These are phyloP conservation scores for Begonia peltatifolia DNA, from an alignment of 306 rosid genomes.

Conservation along the genomic window DNA sequence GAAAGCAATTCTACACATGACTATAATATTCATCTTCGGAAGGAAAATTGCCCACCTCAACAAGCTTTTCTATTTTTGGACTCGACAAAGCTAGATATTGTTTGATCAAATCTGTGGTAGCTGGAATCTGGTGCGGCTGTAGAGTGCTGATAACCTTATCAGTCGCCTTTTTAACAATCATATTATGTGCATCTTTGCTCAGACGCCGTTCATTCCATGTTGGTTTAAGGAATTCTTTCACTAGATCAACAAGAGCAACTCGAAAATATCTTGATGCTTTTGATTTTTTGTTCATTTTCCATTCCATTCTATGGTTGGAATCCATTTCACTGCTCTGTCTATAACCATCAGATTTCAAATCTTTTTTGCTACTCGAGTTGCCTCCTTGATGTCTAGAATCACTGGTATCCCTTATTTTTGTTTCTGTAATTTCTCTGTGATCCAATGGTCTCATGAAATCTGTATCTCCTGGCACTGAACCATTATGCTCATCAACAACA, in stretches of 20 bases:
- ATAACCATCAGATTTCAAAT: slow-evolving; percentile 28
- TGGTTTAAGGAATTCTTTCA: slow-evolving; percentile 81
- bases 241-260: slow-evolving; percentile 61
- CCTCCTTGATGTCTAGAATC: slow-evolving; percentile 31
- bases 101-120: slow-evolving; percentile 36
- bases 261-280: slow-evolving; percentile 44
- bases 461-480: slow-evolving; percentile 22
- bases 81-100: slow-evolving; percentile 55
- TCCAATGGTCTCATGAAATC: slow-evolving; percentile 15
- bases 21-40: neutral
- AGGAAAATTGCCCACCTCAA: slow-evolving; percentile 47
- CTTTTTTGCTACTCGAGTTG: slow-evolving; percentile 26
- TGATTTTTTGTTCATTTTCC: slow-evolving; percentile 35
- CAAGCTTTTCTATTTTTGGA: slow-evolving; percentile 61
- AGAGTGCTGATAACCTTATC: slow-evolving; percentile 72
- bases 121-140: slow-evolving; percentile 60
- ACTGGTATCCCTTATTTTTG: slow-evolving; percentile 14
- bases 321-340: slow-evolving; percentile 29
- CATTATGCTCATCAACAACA: slow-evolving; percentile 26
- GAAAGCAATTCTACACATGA: neutral
- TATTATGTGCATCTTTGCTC: slow-evolving; percentile 66
- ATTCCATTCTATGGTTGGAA: slow-evolving; percentile 28
- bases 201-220: slow-evolving; percentile 77
- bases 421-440: slow-evolving; percentile 19
- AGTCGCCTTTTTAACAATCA: slow-evolving; percentile 66